Percentiles rank a stretch among this genome's conserved stretches.
These are phyloP conservation scores for Sphaerobolus stellatus DNA, from an alignment of 1,284 basidiomycete genomes.

Conservation along the genomic window DNA sequence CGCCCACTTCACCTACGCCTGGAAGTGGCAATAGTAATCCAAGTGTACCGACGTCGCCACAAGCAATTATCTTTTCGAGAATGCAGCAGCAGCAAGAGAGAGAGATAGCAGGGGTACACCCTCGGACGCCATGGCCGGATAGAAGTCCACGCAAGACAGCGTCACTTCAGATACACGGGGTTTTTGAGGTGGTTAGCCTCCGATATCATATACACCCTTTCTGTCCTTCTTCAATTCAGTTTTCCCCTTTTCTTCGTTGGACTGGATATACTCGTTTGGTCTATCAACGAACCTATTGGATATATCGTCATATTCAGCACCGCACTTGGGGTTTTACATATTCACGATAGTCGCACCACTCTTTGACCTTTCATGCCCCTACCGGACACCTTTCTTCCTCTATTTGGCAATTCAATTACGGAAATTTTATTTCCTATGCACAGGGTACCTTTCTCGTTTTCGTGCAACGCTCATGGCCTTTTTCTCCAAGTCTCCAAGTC, in stretches of 20 bases:
- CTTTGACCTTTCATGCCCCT: conserved; percentile 9
- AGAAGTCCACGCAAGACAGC: conserved; percentile 7
- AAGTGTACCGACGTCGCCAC: background rate
- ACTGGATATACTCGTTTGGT: conserved; percentile 22
- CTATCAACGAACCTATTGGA: background rate
- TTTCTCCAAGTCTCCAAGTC: no score
- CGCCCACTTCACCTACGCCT: conserved; percentile 64
- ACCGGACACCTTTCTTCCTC: conserved; percentile 7
- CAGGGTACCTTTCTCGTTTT: no score
- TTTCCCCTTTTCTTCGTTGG: conserved; percentile 26
- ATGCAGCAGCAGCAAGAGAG: conserved; percentile 35
- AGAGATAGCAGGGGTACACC: conserved; percentile 42
- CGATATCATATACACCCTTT: conserved; percentile 18
- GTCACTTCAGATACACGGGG: conserved; percentile 18
- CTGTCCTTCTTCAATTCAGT: conserved; percentile 20
- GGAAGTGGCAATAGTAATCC: conserved; percentile 1
- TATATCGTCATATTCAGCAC: conserved; percentile 3
- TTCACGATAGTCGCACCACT: conserved; percentile 4
- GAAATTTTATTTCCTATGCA: no score
- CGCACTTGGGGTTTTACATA: conserved; percentile 1
- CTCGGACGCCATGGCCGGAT: conserved; percentile 12
- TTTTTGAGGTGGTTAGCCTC: conserved; percentile 18
- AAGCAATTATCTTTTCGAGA: background rate
- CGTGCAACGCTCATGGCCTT: no score
- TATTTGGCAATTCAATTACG: background rate